Percentiles rank a stretch among this genome's conserved stretches.
Conservation (phyloP, 2,329 filamentous ascomycete species). For the Ustilaginoidea virens region DNA sequence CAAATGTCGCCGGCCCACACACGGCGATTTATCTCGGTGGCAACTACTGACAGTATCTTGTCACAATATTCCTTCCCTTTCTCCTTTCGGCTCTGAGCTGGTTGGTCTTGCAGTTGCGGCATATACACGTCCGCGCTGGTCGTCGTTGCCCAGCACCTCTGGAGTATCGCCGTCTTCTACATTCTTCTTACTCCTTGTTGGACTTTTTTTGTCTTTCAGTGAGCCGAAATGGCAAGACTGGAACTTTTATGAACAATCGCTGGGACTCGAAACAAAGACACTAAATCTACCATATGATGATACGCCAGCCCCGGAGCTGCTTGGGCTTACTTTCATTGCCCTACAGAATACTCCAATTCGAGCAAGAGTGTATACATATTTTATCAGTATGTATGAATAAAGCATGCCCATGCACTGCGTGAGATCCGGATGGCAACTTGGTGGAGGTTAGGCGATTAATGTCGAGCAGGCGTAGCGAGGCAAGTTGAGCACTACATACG, state of each 20-base stretch:
- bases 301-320: slow-evolving; percentile 30
- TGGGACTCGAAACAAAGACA: slow-evolving; percentile 25
- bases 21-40: too few species aligned
- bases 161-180: too few species aligned
- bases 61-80: too few species aligned
- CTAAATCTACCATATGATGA: slow-evolving; percentile 16
- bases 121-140: too few species aligned
- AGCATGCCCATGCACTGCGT: slow-evolving; percentile 55
- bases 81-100: too few species aligned
- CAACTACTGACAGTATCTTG: too few species aligned
- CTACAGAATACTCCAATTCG: slow-evolving; percentile 29
- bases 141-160: too few species aligned
- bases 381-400: slow-evolving; percentile 50
- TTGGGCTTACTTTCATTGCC: slow-evolving; percentile 47
- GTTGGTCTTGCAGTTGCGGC: too few species aligned
- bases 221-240: too few species aligned
- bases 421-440: slow-evolving; percentile 59
- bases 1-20: too few species aligned
- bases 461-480: slow-evolving; percentile 47
- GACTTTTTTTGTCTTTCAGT: too few species aligned
- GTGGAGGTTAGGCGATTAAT: slow-evolving; percentile 30
- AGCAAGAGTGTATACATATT: slow-evolving; percentile 53
- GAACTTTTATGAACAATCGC: slow-evolving; percentile 40
- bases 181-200: too few species aligned
- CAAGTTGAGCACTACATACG: slow-evolving; percentile 42